These are phyloP conservation scores for Cryptococcus floricola DNA, from an alignment of 1,284 basidiomycete species.

Conservation along the genomic window DNA sequence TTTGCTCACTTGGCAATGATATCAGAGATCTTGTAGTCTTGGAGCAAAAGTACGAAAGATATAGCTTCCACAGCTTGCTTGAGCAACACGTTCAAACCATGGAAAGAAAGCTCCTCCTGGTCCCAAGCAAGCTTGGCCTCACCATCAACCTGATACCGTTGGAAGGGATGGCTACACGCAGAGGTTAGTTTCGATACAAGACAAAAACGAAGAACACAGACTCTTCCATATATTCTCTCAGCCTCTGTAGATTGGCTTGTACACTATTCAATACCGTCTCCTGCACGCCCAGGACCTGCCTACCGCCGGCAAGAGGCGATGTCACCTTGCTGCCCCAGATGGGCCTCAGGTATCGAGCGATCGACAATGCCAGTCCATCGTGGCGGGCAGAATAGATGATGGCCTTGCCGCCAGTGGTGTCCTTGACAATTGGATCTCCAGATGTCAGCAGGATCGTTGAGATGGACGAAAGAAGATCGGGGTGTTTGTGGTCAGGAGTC, in stretches of 20 bases:
- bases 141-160: slow-evolving; percentile 38
- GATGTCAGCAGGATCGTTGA: slow-evolving; percentile 30
- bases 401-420: slow-evolving; percentile 22
- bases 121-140: slow-evolving; percentile 46
- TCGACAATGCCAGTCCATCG: slow-evolving; percentile 83
- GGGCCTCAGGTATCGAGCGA: slow-evolving; percentile 77
- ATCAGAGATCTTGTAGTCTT: slow-evolving; percentile 85
- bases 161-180: slow-evolving; percentile 35
- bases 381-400: slow-evolving; percentile 79
- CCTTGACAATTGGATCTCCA: slow-evolving; percentile 27
- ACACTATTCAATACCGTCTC: slow-evolving; percentile 63
- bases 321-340: slow-evolving; percentile 82
- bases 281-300: slow-evolving; percentile 48
- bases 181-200: background rate
- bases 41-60: slow-evolving; percentile 85
- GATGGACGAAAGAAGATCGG: slow-evolving; percentile 28
- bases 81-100: slow-evolving; percentile 56
- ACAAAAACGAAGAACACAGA: slow-evolving; percentile 15
- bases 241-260: slow-evolving; percentile 71
- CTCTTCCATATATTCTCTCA: slow-evolving; percentile 66
- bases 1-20: slow-evolving; percentile 67
- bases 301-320: slow-evolving; percentile 25
- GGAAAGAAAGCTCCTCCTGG: slow-evolving; percentile 41
- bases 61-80: slow-evolving; percentile 83
- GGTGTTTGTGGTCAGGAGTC: slow-evolving; percentile 16